These are phyloP conservation scores for Sugiyamaella boreocaroliniensis DNA, from an alignment of 805 yeast genomes.

Conservation along the genomic window DNA sequence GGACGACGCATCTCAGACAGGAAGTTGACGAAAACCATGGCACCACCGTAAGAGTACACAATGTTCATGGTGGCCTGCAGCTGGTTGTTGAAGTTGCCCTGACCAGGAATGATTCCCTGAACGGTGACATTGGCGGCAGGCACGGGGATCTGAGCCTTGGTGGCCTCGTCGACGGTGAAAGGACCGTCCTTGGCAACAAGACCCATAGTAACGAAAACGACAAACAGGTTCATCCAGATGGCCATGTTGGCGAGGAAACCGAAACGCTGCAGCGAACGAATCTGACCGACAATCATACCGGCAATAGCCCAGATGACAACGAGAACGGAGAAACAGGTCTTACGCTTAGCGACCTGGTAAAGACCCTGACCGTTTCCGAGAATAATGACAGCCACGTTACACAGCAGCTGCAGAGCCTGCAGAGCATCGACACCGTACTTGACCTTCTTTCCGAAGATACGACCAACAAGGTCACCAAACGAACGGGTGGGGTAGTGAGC, in stretches of 20 bases:
- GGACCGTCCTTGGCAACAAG: constrained; percentile 32
- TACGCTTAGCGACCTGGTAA: constrained; percentile 32
- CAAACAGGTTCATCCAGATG: constrained; percentile 43
- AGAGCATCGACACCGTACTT: constrained; percentile 33
- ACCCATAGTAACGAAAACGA: constrained; percentile 41
- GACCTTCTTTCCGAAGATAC: constrained; percentile 34
- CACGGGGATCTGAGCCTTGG: constrained; percentile 11
- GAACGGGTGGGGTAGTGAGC: constrained; percentile 39
- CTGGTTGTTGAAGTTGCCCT: constrained; percentile 25
- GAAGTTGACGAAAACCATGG: constrained; percentile 43
- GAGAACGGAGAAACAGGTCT: constrained; percentile 37
- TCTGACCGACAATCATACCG: constrained; percentile 40
- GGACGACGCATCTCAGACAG: constrained; percentile 46
- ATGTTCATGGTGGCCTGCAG: constrained; percentile 39
- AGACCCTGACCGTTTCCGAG: constrained; percentile 39
- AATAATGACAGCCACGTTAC: constrained; percentile 39
- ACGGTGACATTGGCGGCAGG: constrained; percentile 18
- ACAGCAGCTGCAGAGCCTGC: constrained; percentile 39
- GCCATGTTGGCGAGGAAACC: constrained; percentile 40
- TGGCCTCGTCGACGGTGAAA: constrained; percentile 25
- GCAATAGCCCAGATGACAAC: constrained; percentile 39
- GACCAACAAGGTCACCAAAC: constrained; percentile 38
- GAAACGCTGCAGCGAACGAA: constrained; percentile 35
- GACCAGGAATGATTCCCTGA: constrained; percentile 27
- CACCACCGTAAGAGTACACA: constrained; percentile 47